Percentiles rank a stretch among this genome's conserved stretches.
Conservation (phyloP, 805 yeast genomes). For the Maudiozyma turicensis region DNA sequence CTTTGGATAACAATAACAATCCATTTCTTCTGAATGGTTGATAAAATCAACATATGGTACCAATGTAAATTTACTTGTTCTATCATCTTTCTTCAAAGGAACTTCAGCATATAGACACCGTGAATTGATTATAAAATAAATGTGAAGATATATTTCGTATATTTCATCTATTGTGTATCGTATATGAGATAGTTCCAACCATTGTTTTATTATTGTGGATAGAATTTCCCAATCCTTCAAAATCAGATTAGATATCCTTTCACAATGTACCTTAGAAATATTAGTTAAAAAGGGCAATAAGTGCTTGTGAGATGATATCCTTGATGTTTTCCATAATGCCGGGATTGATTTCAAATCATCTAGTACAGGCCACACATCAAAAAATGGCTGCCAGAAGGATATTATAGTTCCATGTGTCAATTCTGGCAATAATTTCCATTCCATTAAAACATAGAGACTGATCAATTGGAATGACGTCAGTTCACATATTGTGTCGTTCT, state of each 20-base stretch:
- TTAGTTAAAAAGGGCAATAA: slow-evolving; percentile 36
- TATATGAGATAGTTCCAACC: slow-evolving; percentile 9
- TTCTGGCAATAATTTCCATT: slow-evolving; percentile 20
- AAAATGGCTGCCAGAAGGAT: slow-evolving; percentile 63
- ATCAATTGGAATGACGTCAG: slow-evolving; percentile 55
- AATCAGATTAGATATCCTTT: slow-evolving; percentile 36
- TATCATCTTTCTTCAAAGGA: slow-evolving; percentile 39
- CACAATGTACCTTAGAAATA: slow-evolving; percentile 33
- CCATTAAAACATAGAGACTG: slow-evolving; percentile 34
- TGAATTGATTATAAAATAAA: slow-evolving; percentile 85
- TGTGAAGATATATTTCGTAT: slow-evolving; percentile 39
- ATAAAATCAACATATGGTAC: slow-evolving; percentile 87
- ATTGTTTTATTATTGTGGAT: slow-evolving; percentile 14
- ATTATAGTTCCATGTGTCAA: slow-evolving; percentile 12
- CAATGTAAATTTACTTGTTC: slow-evolving; percentile 64
- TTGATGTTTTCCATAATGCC: slow-evolving; percentile 43
- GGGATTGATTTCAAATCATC: slow-evolving; percentile 51
- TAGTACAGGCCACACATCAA: slow-evolving; percentile 50
- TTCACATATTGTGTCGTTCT: slow-evolving; percentile 29
- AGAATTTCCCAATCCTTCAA: slow-evolving; percentile 37
- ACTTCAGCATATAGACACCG: slow-evolving; percentile 78
- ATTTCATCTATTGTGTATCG: neutral
- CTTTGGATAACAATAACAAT: slow-evolving; percentile 45
- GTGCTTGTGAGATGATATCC: slow-evolving; percentile 19
- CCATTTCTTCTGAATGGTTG: slow-evolving; percentile 48